Conservation (phyloP, 129 eudicot species). For the Ambrosia trifida region DNA sequence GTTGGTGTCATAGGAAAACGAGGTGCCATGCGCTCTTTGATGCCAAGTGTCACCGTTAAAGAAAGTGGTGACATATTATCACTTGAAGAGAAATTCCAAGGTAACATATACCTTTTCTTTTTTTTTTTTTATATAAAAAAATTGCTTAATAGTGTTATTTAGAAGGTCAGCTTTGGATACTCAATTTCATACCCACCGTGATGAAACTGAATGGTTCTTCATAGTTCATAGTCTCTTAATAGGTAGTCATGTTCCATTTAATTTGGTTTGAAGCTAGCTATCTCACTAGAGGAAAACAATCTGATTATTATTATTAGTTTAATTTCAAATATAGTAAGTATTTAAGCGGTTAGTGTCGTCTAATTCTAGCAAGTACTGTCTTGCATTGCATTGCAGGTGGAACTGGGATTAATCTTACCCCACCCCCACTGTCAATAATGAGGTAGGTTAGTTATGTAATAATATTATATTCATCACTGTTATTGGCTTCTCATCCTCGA, state of each 20-base stretch:
- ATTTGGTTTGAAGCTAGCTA: neutral
- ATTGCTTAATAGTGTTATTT: no score
- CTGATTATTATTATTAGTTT: neutral
- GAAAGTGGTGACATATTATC: slow-evolving; percentile 87
- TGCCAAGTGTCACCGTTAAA: slow-evolving; percentile 90
- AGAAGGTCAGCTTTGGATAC: no score
- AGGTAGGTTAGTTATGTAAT: slow-evolving; percentile 63
- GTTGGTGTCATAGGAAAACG: slow-evolving; percentile 86
- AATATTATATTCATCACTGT: neutral
- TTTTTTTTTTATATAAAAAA: neutral
- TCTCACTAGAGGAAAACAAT: neutral
- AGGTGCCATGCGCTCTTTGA: slow-evolving; percentile 76
- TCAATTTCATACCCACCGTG: no score
- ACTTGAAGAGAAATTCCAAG: slow-evolving; percentile 94
- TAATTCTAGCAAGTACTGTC: slow-evolving; percentile 22
- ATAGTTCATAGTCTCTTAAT: no score
- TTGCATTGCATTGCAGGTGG: slow-evolving; percentile 71
- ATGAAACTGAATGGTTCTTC: no score
- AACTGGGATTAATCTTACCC: slow-evolving; percentile 91
- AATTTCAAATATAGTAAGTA: neutral
- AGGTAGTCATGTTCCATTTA: no score
- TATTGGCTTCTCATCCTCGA: neutral
- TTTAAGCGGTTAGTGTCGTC: slow-evolving; percentile 13
- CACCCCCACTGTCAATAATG: slow-evolving; percentile 84
- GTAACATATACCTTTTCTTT: slow-evolving; percentile 28